A percentile compares a stretch with the other conserved stretches of the same genome.
Evolutionary conservation across 2,329 filamentous ascomycete species (phyloP).

Genomic region (Blastomyces gilchristii): DNA sequence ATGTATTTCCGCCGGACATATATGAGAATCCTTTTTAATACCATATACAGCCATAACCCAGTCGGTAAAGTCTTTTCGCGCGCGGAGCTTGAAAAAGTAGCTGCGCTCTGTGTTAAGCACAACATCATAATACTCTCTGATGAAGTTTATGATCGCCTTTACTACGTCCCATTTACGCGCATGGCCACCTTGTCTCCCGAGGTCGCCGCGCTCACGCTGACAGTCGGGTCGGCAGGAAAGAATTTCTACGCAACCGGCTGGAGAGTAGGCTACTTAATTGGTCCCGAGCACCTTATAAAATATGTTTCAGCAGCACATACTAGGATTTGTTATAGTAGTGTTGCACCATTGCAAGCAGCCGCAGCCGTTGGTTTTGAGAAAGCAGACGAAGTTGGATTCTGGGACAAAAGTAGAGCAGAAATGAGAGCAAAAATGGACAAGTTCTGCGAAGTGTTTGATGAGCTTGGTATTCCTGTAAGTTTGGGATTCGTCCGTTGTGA

Average conservation of each 20-base stretch:
- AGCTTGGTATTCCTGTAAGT: conserved; percentile 55
- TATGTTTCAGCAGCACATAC: conserved; percentile 90
- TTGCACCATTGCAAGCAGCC: conserved; percentile 88
- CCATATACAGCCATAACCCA: conserved; percentile 59
- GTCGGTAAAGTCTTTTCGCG: conserved; percentile 90
- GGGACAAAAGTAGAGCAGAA: conserved; percentile 68
- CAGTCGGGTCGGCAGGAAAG: conserved; percentile 92
- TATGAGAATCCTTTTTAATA: neutral
- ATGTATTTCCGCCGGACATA: neutral
- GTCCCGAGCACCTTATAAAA: conserved; percentile 76
- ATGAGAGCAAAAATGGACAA: conserved; percentile 83
- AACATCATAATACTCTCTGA: conserved; percentile 89
- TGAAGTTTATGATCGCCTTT: conserved; percentile 89
- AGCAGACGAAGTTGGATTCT: conserved; percentile 76
- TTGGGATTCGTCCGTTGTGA: conserved; percentile 1
- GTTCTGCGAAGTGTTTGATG: conserved; percentile 73
- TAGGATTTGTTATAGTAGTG: conserved; percentile 88
- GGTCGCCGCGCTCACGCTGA: conserved; percentile 76
- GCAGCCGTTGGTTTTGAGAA: conserved; percentile 89
- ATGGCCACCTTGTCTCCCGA: conserved; percentile 86
- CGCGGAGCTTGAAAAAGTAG: conserved; percentile 73
- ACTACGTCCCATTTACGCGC: conserved; percentile 89
- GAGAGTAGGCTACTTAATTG: conserved; percentile 93
- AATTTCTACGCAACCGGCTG: conserved; percentile 98
- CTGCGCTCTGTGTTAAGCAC: conserved; percentile 80